Evolutionary conservation across 345 rosid genomes (phyloP).

Genomic region (Tarenaya hassleriana): DNA sequence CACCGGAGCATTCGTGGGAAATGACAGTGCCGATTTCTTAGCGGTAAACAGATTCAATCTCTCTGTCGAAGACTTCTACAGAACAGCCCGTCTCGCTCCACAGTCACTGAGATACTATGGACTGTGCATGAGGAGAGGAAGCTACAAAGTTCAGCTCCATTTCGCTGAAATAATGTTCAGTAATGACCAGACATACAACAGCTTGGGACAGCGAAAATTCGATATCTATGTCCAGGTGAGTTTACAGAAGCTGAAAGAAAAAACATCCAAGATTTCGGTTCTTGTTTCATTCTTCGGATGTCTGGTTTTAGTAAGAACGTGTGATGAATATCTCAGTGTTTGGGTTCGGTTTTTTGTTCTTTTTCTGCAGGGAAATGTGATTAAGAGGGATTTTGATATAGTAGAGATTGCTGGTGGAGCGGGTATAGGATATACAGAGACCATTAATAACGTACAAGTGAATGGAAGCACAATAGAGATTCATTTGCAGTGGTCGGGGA

Average conservation of each 20-base stretch:
- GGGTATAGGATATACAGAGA: slow-evolving; percentile 31
- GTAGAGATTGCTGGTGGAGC: slow-evolving; percentile 67
- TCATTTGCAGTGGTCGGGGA: slow-evolving; percentile 69
- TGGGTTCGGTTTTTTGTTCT: too few species aligned
- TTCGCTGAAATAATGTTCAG: slow-evolving; percentile 86
- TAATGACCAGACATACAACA: slow-evolving; percentile 38
- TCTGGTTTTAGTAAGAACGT: not conserved
- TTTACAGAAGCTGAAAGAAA: slow-evolving; percentile 1
- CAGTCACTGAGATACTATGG: slow-evolving; percentile 76
- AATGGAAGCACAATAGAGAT: slow-evolving; percentile 68
- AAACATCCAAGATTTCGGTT: not conserved
- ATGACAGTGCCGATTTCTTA: not conserved
- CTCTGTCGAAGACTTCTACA: slow-evolving; percentile 35
- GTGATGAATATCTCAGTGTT: too few species aligned
- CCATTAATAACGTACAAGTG: slow-evolving; percentile 34
- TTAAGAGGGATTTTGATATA: slow-evolving; percentile 55
- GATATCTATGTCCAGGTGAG: slow-evolving; percentile 80
- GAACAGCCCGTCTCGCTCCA: slow-evolving; percentile 65
- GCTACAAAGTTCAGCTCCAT: slow-evolving; percentile 62
- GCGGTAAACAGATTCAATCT: slow-evolving; percentile 29
- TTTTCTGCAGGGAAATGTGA: slow-evolving; percentile 45
- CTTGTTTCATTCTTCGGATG: slow-evolving; percentile 6
- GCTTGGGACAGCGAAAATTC: slow-evolving; percentile 65
- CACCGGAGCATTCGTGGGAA: slow-evolving; percentile 44
- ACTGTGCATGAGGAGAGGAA: slow-evolving; percentile 51